These are phyloP conservation scores for Pyrus hybrid DNA, from an alignment of 331 rosid genomes.

Conservation along the genomic window DNA sequence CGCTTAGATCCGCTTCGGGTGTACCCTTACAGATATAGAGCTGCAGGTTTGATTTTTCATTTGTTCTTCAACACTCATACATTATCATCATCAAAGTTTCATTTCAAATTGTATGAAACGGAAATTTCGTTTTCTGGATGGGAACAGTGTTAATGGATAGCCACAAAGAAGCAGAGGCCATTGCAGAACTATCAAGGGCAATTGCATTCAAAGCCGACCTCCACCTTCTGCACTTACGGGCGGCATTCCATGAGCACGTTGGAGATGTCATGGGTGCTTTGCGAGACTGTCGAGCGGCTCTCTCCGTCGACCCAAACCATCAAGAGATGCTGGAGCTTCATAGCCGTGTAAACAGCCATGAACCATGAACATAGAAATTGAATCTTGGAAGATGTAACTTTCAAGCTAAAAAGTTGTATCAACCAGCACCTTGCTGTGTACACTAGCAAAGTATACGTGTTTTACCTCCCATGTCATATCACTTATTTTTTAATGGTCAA, in stretches of 20 bases:
- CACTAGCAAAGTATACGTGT: background rate
- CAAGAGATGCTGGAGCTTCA: slow-evolving; percentile 95
- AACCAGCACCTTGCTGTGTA: background rate
- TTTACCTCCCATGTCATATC: background rate
- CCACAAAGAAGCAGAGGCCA: slow-evolving; percentile 74
- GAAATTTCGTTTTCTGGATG: background rate
- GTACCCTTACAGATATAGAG: slow-evolving; percentile 91
- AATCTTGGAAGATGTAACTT: background rate
- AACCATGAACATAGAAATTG: slow-evolving; percentile 39
- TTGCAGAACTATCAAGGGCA: slow-evolving; percentile 77
- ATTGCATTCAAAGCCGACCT: slow-evolving; percentile 90
- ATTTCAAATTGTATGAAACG: background rate
- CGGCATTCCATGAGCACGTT: slow-evolving; percentile 83
- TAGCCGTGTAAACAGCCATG: slow-evolving; percentile 79
- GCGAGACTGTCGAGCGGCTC: slow-evolving; percentile 92
- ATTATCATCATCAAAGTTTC: background rate
- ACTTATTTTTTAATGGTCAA: background rate
- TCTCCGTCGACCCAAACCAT: slow-evolving; percentile 81
- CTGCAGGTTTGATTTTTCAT: slow-evolving; percentile 54
- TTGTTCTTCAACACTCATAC: background rate
- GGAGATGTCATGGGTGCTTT: slow-evolving; percentile 71
- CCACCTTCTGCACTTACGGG: slow-evolving; percentile 87
- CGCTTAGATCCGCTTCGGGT: slow-evolving; percentile 83
- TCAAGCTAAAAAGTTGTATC: slow-evolving; percentile 6
- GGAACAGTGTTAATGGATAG: slow-evolving; percentile 79